Percentiles rank a stretch among this genome's conserved stretches.
These are phyloP conservation scores for Entomortierella parvispora DNA, from an alignment of 192 early-diverging fungal genomes.

Conservation along the genomic window DNA sequence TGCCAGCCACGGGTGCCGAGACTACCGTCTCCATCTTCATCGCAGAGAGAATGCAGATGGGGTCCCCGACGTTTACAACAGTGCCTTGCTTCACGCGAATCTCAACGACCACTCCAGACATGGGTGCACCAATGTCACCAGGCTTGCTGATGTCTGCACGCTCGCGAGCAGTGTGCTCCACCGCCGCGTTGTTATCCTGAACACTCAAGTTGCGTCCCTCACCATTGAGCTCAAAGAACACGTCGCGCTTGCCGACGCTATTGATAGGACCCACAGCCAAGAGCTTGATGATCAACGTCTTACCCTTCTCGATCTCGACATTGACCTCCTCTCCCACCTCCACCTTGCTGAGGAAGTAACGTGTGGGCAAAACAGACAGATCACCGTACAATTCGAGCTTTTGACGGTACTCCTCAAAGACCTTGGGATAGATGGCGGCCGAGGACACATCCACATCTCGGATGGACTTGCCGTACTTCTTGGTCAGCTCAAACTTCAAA, in stretches of 20 bases:
- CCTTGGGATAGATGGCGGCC: slow-evolving; percentile 93
- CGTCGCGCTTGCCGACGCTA: slow-evolving; percentile 80
- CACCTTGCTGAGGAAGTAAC: slow-evolving; percentile 88
- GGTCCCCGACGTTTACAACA: slow-evolving; percentile 88
- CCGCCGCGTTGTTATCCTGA: slow-evolving; percentile 69
- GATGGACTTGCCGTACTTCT: slow-evolving; percentile 85
- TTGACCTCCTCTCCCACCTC: slow-evolving; percentile 91
- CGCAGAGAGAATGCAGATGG: slow-evolving; percentile 92
- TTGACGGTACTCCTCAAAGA: slow-evolving; percentile 86
- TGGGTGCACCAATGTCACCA: slow-evolving; percentile 93
- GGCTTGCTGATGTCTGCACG: slow-evolving; percentile 82
- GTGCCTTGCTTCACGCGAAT: slow-evolving; percentile 85
- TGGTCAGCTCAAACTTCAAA: slow-evolving; percentile 77
- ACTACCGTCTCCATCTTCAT: slow-evolving; percentile 99
- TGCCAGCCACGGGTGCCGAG: slow-evolving; percentile 78
- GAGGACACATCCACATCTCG: slow-evolving; percentile 89
- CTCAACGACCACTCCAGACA: slow-evolving; percentile 96
- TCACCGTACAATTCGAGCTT: slow-evolving; percentile 85
- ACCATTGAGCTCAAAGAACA: slow-evolving; percentile 97
- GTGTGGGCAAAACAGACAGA: slow-evolving; percentile 89
- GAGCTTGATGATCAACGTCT: slow-evolving; percentile 90
- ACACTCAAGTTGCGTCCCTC: slow-evolving; percentile 89
- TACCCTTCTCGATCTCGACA: slow-evolving; percentile 87
- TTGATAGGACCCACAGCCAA: slow-evolving; percentile 90
- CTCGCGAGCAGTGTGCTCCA: slow-evolving; percentile 70